Evolutionary conservation across 192 early-diverging fungal genomes (phyloP).

Genomic region (Umbelopsis ramanniana): DNA sequence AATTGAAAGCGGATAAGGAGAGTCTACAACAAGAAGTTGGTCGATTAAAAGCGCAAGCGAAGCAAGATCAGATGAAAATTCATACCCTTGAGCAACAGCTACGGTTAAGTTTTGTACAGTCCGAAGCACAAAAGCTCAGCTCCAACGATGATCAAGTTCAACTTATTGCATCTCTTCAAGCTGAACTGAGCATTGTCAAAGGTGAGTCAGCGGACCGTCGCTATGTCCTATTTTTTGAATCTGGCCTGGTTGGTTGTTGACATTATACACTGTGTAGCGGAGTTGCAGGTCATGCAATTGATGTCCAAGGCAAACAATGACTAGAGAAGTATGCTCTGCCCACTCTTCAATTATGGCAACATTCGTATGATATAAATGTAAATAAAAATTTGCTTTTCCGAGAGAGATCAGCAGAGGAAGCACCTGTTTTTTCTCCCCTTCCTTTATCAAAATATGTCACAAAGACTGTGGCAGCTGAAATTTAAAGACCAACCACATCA

Average conservation of each 20-base stretch:
- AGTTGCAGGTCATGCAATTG: conserved; percentile 8
- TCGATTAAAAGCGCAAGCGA: neutral
- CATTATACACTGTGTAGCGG: neutral
- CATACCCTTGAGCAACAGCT: neutral
- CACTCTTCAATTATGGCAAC: too few species aligned
- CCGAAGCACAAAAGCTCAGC: neutral
- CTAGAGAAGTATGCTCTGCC: too few species aligned
- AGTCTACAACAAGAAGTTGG: neutral
- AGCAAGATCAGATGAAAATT: neutral
- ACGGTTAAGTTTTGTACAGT: neutral
- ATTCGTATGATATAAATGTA: too few species aligned
- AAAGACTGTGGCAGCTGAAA: neutral
- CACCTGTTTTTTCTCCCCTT: too few species aligned
- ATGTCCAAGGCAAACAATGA: neutral
- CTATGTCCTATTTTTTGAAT: neutral
- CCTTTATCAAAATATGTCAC: neutral
- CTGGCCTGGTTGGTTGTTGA: neutral
- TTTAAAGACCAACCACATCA: neutral
- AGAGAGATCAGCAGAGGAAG: too few species aligned
- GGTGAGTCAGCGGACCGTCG: neutral
- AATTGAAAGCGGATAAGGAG: neutral
- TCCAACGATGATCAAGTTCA: neutral
- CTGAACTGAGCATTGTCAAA: conserved; percentile 1
- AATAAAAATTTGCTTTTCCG: too few species aligned
- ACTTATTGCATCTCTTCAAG: neutral